A percentile compares a stretch with the other conserved stretches of the same genome.
Evolutionary conservation across 768 basidiomycete genomes (phyloP).

Genomic region (Tephrocybe sp.): DNA sequence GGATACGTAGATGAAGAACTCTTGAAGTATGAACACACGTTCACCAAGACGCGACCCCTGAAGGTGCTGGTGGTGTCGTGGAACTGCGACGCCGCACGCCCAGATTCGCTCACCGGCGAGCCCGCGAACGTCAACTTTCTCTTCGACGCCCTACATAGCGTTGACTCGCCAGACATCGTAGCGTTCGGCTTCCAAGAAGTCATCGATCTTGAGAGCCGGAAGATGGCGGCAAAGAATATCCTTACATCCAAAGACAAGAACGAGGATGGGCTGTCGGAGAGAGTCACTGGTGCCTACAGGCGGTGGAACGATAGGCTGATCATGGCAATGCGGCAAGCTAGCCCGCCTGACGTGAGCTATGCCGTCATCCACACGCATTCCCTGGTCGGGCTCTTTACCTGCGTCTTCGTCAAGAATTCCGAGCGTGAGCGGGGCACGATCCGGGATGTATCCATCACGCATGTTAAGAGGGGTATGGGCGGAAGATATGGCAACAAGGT

Average conservation of each 20-base stretch:
- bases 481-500: slow-evolving; percentile 97
- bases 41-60: slow-evolving; percentile 77
- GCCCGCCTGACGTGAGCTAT: slow-evolving; percentile 77
- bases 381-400: slow-evolving; percentile 85
- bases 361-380: slow-evolving; percentile 81
- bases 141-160: slow-evolving; percentile 69
- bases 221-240: slow-evolving; percentile 89
- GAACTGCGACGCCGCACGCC: slow-evolving; percentile 91
- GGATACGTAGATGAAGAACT: slow-evolving; percentile 81
- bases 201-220: slow-evolving; percentile 91
- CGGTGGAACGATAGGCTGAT: slow-evolving; percentile 85
- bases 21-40: slow-evolving; percentile 69
- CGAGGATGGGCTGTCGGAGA: slow-evolving; percentile 65
- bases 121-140: slow-evolving; percentile 78
- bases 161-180: slow-evolving; percentile 83
- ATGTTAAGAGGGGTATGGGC: slow-evolving; percentile 89
- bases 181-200: slow-evolving; percentile 96
- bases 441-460: slow-evolving; percentile 71
- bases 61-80: slow-evolving; percentile 83
- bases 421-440: slow-evolving; percentile 50
- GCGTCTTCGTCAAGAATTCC: slow-evolving; percentile 69
- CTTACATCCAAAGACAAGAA: slow-evolving; percentile 71
- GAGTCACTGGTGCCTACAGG: slow-evolving; percentile 84
- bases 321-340: slow-evolving; percentile 67
- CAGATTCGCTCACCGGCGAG: slow-evolving; percentile 67